phyloP scores from a whole-genome alignment of 345 rosid genomes.

The Geranium rotundifolium region DNA sequence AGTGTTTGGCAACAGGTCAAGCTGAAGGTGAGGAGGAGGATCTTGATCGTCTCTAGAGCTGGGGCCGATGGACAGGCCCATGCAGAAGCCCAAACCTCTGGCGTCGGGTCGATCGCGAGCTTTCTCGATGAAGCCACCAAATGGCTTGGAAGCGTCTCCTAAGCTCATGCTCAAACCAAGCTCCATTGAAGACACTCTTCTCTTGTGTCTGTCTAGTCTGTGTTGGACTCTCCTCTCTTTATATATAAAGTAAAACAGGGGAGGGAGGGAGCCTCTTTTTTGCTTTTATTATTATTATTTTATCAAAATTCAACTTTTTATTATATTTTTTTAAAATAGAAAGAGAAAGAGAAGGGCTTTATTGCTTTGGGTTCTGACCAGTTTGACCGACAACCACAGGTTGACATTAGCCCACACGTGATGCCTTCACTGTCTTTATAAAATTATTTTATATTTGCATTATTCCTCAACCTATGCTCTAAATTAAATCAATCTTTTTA shows the following conservation, averaged over 20 bases:
- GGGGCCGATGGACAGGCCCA: constrained; percentile 36
- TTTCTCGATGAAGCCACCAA: constrained; percentile 44
- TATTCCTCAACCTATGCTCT: too few relatives aligned
- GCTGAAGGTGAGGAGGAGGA: constrained; percentile 38
- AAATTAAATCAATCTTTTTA: too few relatives aligned
- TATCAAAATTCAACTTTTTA: too few relatives aligned
- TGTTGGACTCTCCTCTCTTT: not conserved
- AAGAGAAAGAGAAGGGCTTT: too few relatives aligned
- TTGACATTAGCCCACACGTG: not conserved
- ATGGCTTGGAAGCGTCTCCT: constrained; percentile 59
- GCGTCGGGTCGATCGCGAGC: not conserved
- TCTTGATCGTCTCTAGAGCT: not conserved
- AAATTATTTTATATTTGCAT: too few relatives aligned
- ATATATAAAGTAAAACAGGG: too few relatives aligned
- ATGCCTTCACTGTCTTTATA: not conserved
- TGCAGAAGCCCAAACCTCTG: constrained; percentile 25
- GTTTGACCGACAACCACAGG: not conserved
- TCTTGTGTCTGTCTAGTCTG: too few relatives aligned
- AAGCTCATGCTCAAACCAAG: constrained; percentile 52
- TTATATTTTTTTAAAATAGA: not conserved
- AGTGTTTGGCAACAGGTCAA: constrained; percentile 53
- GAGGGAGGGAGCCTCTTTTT: too few relatives aligned
- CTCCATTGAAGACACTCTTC: constrained; percentile 48
- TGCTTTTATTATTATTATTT: not conserved
- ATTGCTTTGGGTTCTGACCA: not conserved